phyloP scores from a whole-genome alignment of 106 monocot species.

The Acanthochlamys bracteata region DNA sequence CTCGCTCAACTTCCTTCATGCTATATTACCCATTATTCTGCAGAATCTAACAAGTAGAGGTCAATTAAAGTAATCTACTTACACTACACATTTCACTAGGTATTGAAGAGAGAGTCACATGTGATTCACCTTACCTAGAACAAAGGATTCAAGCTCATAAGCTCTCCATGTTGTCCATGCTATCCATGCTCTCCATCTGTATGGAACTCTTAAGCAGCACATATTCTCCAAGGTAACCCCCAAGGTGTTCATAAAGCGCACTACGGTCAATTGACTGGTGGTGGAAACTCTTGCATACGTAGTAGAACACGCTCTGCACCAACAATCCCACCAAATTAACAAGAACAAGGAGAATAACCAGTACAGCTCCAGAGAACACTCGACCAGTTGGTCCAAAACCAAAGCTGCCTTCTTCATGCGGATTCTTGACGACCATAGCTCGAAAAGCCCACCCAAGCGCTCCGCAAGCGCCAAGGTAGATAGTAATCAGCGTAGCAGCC shows the following conservation, averaged over 20 bases:
- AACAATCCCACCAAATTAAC: slow-evolving; percentile 53
- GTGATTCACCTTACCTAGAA: no score
- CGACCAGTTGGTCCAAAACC: slow-evolving; percentile 10
- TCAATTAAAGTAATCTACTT: no score
- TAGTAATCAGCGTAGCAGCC: slow-evolving; percentile 30
- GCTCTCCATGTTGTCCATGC: no score
- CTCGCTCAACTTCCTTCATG: no score
- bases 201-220: slow-evolving; percentile 55
- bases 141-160: no score
- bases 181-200: slow-evolving; percentile 51
- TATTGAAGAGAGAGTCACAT: no score
- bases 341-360: slow-evolving; percentile 51
- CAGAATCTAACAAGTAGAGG: no score
- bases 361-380: slow-evolving; percentile 39
- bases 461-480: slow-evolving; percentile 38
- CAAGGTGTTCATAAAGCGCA: slow-evolving; percentile 46
- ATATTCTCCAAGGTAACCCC: slow-evolving; percentile 67
- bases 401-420: slow-evolving; percentile 32
- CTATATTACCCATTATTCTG: no score
- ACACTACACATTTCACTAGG: no score
- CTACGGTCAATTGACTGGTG: slow-evolving; percentile 52
- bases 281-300: slow-evolving; percentile 83
- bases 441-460: slow-evolving; percentile 37
- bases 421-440: slow-evolving; percentile 38
- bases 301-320: slow-evolving; percentile 84